Base-by-base conservation (phyloP, 441 rosid genomes). In the Geranium incanum region DNA sequence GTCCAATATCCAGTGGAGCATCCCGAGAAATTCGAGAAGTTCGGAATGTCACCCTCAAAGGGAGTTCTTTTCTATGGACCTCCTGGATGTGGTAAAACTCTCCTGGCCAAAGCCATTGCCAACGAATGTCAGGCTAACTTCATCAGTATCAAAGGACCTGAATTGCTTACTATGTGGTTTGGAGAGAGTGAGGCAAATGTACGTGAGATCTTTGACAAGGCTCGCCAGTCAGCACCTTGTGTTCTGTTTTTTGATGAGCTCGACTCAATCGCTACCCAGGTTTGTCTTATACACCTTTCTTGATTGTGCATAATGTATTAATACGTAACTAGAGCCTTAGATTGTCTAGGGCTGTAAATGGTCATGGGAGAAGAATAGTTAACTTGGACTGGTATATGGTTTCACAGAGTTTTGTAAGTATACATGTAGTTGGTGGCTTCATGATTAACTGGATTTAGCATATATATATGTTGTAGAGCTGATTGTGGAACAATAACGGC, bases 41-140 rank as follows among this genome's bases (percentile, higher is more conserved):
- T 60, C 13, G 74, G 74, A 13, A 71, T 71, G 74, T 71, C 74
- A 11, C 74, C 74, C 1, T 72, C 75, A 1, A 72, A 72, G 33
- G 75, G 75, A 41, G 75, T 72, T 9, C 75, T 72, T 5, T 72
- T 72, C 69, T 72, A 72, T 72, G 75, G 75, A 33, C 75, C 75
- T 18, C 75, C 75, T 33, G 75, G 75, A 12, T 72, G 75, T 33
- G 75, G 75, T 57, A 72, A 72, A 52, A 72, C 75, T 23, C 75
- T 72, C 38, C 75, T 72, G 1, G 75, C 75, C 65, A 72, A 72
- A 38, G 75, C 75, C 50, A 72, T 72, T 67, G 75, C 75, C 33
- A 72, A 72, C 21, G 75, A 72, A 55, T 72, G 75, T 43, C 75
- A 72, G 19, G 75, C 75, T 0, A 72, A 72, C 19, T 72, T 72